phyloP scores from a whole-genome alignment of 2,329 filamentous ascomycete genomes.

The Zelopaecilomyces penicillatus region DNA sequence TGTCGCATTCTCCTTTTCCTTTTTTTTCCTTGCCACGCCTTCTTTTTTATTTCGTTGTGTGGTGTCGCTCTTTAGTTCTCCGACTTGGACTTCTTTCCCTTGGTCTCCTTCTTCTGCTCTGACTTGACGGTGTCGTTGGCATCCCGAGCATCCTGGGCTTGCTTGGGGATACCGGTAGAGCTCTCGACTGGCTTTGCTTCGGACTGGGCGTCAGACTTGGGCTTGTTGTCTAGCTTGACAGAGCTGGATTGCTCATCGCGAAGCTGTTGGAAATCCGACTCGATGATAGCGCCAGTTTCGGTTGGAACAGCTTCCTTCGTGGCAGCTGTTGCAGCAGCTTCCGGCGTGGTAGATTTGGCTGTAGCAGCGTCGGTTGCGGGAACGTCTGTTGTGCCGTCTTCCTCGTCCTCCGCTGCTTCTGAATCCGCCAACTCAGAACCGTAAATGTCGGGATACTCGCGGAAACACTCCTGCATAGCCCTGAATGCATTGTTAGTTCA shows the following conservation, averaged over 20 bases:
- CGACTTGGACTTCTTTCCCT: slow-evolving; percentile 7
- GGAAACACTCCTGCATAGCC: slow-evolving; percentile 96
- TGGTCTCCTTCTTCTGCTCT: slow-evolving; percentile 12
- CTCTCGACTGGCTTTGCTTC: slow-evolving; percentile 6
- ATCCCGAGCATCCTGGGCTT: slow-evolving; percentile 22
- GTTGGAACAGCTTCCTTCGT: slow-evolving; percentile 1
- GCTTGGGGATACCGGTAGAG: slow-evolving; percentile 4
- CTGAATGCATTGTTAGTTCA: slow-evolving; percentile 33
- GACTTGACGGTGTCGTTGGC: slow-evolving; percentile 18
- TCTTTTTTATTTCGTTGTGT: too few relatives aligned
- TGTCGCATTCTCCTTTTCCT: not conserved
- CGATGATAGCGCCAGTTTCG: not conserved
- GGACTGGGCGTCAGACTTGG: slow-evolving; percentile 10
- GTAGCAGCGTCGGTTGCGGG: slow-evolving; percentile 2
- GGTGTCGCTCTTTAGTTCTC: not conserved
- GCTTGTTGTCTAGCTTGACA: slow-evolving; percentile 2
- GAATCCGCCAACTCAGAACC: slow-evolving; percentile 65
- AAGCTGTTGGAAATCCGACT: slow-evolving; percentile 4
- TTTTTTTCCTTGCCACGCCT: not conserved
- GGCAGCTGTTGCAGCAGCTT: not conserved
- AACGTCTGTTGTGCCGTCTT: slow-evolving; percentile 17
- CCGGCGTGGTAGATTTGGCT: not conserved
- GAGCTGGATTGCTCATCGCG: slow-evolving; percentile 2
- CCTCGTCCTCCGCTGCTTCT: slow-evolving; percentile 19
- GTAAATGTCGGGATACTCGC: slow-evolving; percentile 85